Evolutionary conservation across 179 eudicot genomes (phyloP).

Genomic region (Silene coronaria): DNA sequence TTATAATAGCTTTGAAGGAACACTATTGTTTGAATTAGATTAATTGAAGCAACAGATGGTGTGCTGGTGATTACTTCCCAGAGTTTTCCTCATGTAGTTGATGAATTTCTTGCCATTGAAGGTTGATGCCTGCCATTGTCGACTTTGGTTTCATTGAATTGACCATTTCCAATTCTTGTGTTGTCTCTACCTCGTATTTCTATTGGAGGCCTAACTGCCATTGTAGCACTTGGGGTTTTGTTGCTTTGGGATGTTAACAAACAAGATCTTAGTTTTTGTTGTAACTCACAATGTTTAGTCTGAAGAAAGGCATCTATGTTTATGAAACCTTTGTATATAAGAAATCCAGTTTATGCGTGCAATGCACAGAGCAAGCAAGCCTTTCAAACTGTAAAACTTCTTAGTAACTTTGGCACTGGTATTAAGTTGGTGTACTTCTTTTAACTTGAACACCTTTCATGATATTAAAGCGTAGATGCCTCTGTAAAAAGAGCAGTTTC

Average conservation of each 20-base stretch:
- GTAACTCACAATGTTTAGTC: not conserved
- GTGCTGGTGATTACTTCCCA: not conserved
- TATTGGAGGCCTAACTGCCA: not conserved
- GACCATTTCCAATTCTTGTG: not conserved
- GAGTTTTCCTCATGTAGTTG: not conserved
- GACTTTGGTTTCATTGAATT: not conserved
- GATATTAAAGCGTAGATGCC: not conserved
- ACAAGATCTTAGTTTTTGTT: not conserved
- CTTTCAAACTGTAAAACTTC: not conserved
- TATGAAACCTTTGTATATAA: not conserved
- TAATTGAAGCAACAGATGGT: not conserved
- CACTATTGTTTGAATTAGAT: not conserved
- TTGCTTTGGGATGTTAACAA: not conserved
- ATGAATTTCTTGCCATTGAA: not conserved
- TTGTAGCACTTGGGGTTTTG: not conserved
- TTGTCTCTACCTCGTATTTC: not conserved
- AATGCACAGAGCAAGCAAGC: slow-evolving; percentile 3
- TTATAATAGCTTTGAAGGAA: not conserved
- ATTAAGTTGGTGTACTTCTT: not conserved
- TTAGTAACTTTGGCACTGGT: not conserved
- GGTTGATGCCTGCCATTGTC: not conserved
- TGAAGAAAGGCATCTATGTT: not conserved
- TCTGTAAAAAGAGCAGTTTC: not conserved
- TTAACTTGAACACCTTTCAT: not conserved
- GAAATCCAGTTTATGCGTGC: not conserved